Evolutionary conservation across 257 asterid species (phyloP), one percentile per base, ranked within the genome.

Genomic region (Misopates orontium): DNA sequence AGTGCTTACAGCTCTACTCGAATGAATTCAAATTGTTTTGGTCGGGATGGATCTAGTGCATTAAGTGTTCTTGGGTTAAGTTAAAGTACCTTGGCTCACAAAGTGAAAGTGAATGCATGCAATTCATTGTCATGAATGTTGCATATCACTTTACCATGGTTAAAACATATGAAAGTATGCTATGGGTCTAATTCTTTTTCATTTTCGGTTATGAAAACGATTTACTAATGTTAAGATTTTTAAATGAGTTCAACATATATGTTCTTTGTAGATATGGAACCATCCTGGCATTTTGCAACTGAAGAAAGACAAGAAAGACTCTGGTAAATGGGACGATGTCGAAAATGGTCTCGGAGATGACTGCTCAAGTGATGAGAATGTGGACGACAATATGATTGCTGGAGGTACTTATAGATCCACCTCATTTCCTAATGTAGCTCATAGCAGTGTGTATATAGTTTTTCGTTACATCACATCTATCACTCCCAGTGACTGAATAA

Each of bases 221-320:
- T 31, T 62, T 19, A 42, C 21, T 44, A 24, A 24, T 55, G 40
- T 40, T 62, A 14, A 36, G 10, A 3, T 36, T 36, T 28, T 5
- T 36, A 36, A 36, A 36, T 36, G 1, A 36, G 1, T 4, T 36
- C 11, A 36, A 9, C 36, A 9, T 36, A 36, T 36, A 36, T 18
- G 21, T 60, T 73, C 67, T 59, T 49, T 78, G 71, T 75, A 93
- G 99, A 93, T 93, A 77, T 93, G 97, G 97, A 93, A 93, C 73
- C 99, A 93, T 87, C 99, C 99, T 78, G 99, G 99, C 56, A 83
- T 88, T 75, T 76, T 93, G 83, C 95, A 84, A 82, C 75, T 93
- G 67, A 82, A 81, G 89, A 88, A 84, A 74, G 95, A 90, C 74
- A 84, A 79, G 81, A 88, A 78, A 79, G 91, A 82, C 59, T 69